Base-by-base conservation (phyloP, 345 rosid genomes). In the Ceriops tagal region DNA sequence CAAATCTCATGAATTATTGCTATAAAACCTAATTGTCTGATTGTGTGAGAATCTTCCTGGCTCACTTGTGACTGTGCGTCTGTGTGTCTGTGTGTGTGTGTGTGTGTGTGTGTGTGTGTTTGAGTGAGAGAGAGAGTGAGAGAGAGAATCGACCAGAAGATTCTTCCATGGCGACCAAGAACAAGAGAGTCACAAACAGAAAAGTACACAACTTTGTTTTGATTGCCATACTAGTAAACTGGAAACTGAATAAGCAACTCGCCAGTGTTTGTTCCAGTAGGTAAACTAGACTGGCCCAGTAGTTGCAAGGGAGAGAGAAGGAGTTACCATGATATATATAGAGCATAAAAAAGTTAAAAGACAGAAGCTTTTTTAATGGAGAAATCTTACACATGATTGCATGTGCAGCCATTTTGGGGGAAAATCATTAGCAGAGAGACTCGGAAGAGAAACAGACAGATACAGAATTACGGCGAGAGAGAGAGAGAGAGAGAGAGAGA, bases 401-500 rank as follows among this genome's bases (percentile, higher is more conserved):
- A 26, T 51, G 46, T 72, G 88, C 87, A 81, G 91, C 87, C 87
- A 80, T 73, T 79, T 79, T 58, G 68, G 59, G 80, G 80, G 80
- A 79, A 63, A 55, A 79, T 81, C 61, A 78, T 75, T 69, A 58
- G 46, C 46, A 20, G 30, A 22, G 13, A 20, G 16, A 4, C 32
- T 58, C 27, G 46, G 32, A 39, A 8, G 16, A 10, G 47, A 35
- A 35, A 35, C 16, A 2, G 47, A 39, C 3, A 39, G 47, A 11
- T 3, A 39, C 16, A 9, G 47, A 10, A 39, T 34, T 34, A 8
- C 10, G 8, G 10, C 7, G 37, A 7, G 10, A 7, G 37, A 5
- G 46, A 37, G 11, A 39, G 11, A 39, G 15, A 39, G 8, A 35
- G 39, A 35, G 39, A 32, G 64, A 32, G 22, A 51, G 55, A 62